Conservation (phyloP, 129 eudicot species). For the Dittrichia graveolens region DNA sequence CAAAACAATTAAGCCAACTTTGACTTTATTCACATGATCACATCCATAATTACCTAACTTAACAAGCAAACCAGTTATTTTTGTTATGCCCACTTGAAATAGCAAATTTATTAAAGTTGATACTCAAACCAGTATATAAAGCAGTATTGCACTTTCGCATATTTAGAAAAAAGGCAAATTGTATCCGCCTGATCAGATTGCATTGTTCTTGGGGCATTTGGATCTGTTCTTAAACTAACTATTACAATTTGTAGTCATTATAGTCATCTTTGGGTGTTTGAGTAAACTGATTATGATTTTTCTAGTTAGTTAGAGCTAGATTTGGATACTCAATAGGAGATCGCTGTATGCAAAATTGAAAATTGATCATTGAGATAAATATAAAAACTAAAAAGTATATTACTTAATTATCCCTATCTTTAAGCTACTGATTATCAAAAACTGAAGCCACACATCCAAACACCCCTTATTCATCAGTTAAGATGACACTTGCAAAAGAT, state of each 20-base stretch:
- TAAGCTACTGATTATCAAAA: not conserved
- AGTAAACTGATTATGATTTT: not conserved
- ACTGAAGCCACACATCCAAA: slow-evolving; percentile 5
- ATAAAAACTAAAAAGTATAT: not conserved
- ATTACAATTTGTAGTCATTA: not conserved
- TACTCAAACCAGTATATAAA: no score
- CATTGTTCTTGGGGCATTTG: no score
- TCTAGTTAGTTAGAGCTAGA: not conserved
- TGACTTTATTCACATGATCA: no score
- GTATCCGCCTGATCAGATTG: no score
- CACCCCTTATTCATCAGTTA: not conserved
- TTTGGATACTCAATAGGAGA: slow-evolving; percentile 1
- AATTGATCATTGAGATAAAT: not conserved
- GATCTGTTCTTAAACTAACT: not conserved
- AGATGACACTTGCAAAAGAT: slow-evolving; percentile 19
- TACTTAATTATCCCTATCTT: not conserved
- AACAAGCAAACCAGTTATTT: no score
- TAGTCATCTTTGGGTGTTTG: not conserved
- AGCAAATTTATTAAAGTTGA: no score
- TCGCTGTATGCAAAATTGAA: no score
- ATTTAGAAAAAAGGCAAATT: no score
- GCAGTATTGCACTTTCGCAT: no score
- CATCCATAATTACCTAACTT: no score
- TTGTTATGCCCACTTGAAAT: no score
- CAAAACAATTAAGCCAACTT: no score